Base-by-base conservation (phyloP, 352 stramenopile genomes). In the Phytophthora rubi region DNA sequence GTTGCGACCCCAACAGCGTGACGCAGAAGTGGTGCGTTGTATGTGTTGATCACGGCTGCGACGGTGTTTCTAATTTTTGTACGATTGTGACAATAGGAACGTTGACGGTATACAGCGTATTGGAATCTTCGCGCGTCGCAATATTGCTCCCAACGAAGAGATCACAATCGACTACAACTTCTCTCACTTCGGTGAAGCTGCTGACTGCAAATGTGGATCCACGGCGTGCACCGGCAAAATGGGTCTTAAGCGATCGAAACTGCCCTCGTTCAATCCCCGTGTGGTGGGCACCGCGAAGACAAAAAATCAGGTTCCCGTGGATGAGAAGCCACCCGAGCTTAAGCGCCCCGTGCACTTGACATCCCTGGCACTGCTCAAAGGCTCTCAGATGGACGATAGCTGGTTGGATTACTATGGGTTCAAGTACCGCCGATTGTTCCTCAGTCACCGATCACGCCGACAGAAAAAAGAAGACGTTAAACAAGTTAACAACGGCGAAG, bases 1-100 rank as follows among this genome's bases (percentile, higher is more conserved):
- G 91, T 68, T 98, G 94, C 59, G 90, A 97, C 55, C 89, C 93
- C n/a, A 98, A 98, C 75, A 97, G 93, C 77, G 85, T 93, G 44
- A 98, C 94, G 16, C 91, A 98, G 67, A 98, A 98, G 55, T 98
- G 97, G 81, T 89, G 66, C 48, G 68, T 65, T 58, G 5, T 28
- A 39, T 15, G 30, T 35, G 42, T 21, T 10, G 42, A 21, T 21
- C 42, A 12, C 16, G 15, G 0, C 42, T 23, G n/a, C 42, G 3
- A 49, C 42, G 5, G 6, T 23, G 42, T 49, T 53, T 26, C 47
- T 53, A 32, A 53, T n/a, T 13, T 7, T 54, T 39, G 3, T 37
- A 2, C 6, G 26, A n/a, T 10, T 39, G 4, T 39, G 13, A 16
- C 15, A 53, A 67, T 44, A 88, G 80, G 81, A 93, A 93, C 61